Conservation (phyloP, 768 basidiomycete species). For the Trametes gibbosa region DNA sequence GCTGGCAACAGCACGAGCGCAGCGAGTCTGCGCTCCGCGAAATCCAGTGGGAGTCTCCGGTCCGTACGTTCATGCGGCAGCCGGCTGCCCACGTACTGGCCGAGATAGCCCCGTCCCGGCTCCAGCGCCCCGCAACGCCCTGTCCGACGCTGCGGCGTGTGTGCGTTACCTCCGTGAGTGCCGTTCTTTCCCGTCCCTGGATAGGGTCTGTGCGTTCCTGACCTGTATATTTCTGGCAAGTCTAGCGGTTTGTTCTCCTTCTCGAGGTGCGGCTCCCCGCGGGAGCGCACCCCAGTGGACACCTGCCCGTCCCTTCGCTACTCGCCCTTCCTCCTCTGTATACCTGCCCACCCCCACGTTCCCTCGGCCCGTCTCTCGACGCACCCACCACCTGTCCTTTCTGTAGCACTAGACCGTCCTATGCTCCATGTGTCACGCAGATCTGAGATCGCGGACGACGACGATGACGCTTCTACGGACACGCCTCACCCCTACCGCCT, state of each 20-base stretch:
- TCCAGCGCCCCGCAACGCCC: too few relatives aligned
- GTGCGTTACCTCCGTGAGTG: constrained; percentile 5
- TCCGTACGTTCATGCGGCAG: constrained; percentile 29
- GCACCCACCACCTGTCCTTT: not conserved
- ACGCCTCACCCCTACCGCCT: too few relatives aligned
- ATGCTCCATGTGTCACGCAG: constrained; percentile 1
- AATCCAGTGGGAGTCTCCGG: constrained; percentile 26
- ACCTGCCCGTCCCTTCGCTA: too few relatives aligned
- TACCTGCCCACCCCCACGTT: not conserved
- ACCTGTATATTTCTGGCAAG: not conserved
- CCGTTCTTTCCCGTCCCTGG: not conserved
- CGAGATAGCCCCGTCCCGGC: constrained; percentile 12
- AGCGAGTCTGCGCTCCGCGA: constrained; percentile 27
- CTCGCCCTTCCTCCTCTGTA: not conserved
- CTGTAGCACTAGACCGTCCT: not conserved
- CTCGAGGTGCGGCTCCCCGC: not conserved
- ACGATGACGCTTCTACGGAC: not conserved
- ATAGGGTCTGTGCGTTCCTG: not conserved
- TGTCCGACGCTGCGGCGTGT: not conserved
- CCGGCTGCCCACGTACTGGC: constrained; percentile 26
- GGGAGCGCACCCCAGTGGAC: not conserved
- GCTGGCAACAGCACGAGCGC: constrained; percentile 18
- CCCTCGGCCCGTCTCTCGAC: not conserved
- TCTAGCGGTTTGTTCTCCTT: not conserved
- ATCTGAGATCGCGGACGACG: constrained; percentile 6